Evolutionary conservation across 208 protist species (phyloP).

Genomic region (Crithidia fasciculata): DNA sequence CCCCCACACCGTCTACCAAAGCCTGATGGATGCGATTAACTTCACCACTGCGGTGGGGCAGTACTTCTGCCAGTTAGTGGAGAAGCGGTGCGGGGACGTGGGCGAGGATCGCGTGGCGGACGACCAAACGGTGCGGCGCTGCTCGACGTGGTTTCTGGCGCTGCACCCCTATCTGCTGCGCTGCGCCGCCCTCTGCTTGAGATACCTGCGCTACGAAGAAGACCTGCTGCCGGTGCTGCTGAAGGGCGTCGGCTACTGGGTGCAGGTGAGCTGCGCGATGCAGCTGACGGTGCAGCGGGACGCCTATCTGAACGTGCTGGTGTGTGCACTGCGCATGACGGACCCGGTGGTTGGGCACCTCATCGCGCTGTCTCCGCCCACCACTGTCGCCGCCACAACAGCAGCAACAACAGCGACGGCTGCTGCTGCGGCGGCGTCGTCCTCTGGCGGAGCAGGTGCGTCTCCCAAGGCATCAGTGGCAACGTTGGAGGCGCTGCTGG

Average conservation of each 20-base stretch:
- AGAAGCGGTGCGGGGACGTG: slow-evolving; percentile 1
- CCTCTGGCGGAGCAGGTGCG: not conserved
- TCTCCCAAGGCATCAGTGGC: not conserved
- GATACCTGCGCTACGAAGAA: slow-evolving; percentile 38
- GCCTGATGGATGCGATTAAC: slow-evolving; percentile 31
- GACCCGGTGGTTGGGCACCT: slow-evolving; percentile 33
- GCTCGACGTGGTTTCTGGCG: slow-evolving; percentile 20
- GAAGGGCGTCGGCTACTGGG: slow-evolving; percentile 49
- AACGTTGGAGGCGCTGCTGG: slow-evolving; percentile 17
- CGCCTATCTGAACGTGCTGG: slow-evolving; percentile 49
- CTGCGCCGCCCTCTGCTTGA: slow-evolving; percentile 31
- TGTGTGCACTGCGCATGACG: slow-evolving; percentile 25
- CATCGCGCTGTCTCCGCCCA: slow-evolving; percentile 20
- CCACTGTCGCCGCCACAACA: not conserved
- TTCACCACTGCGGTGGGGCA: slow-evolving; percentile 26
- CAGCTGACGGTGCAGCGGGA: slow-evolving; percentile 46
- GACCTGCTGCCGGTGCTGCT: slow-evolving; percentile 57
- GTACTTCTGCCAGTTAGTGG: slow-evolving; percentile 31
- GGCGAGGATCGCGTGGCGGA: not conserved
- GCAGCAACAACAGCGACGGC: not conserved
- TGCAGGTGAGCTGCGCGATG: slow-evolving; percentile 51
- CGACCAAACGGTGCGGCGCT: slow-evolving; percentile 3
- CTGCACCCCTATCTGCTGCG: slow-evolving; percentile 36
- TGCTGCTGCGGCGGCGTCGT: not conserved
- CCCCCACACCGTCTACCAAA: slow-evolving; percentile 18